Evolutionary conservation across 202 grass and related monocot genomes (phyloP), one percentile per base, ranked within the genome.

Genomic region (Elaeis oleifera): DNA sequence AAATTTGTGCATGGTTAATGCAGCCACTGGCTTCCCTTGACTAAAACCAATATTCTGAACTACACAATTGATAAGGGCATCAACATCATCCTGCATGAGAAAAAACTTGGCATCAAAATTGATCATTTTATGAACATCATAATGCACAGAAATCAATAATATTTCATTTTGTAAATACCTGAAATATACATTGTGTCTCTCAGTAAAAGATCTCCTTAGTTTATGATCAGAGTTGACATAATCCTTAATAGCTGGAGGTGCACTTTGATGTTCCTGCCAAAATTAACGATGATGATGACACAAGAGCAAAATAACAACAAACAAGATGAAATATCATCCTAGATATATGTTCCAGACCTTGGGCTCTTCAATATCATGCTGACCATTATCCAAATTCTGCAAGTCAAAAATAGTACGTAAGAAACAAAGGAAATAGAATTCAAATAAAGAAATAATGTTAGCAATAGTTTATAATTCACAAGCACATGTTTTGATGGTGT

Each of bases 1-100:
- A 27, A 84, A 97, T 83, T 97, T 97, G 61, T 97, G 91, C 72
- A 91, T 89, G 6, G 88, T 89, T 69, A 97, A 65, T 67, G 88
- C 92, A 75, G 84, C 79, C 65, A 89, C 71, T 16, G 88, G 88
- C 66, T 89, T 90, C 81, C 84, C 92, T 60, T 84, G 79, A 68
- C 75, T 84, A 60, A 91, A 80, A 69, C 88, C 92, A 81, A 91
- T 56, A 71, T 85, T 86, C 75, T 79, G 84, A 64, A 66, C 51
- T 54, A 97, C 82, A 77, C 79, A 90, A 64, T 81, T 86, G 59
- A 97, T 64, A 29, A 97, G 70, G 36, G 72, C n/a, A 51, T 97
- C 84, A 59, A 91, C 76, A 77, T 77, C 89, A 77, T 97, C 88
- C 92, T 97, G 81, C 61, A 73, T 77, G 23, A 24, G 64, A 81